Evolutionary conservation across 106 monocot genomes (phyloP), one percentile per base, ranked within the genome.

Genomic region (Agapanthus africanus): DNA sequence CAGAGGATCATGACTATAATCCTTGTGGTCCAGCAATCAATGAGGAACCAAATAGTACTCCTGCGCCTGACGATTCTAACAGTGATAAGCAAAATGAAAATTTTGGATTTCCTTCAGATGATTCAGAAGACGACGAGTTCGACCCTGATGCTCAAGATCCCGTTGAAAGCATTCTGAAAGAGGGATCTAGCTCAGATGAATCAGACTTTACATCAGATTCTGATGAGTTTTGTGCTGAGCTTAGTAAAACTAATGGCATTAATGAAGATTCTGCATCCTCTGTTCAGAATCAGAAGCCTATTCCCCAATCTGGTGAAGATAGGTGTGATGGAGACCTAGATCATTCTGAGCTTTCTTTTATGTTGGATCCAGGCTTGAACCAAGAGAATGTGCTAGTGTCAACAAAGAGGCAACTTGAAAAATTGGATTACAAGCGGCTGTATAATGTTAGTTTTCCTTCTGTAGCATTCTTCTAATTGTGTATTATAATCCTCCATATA

Each of bases 181-280:
- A 79, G 56, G 65, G 63, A 11, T 79, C 82, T 59, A 70, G 74
- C 44, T 90, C 84, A 49, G 80, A 84, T 68, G 86, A 82, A 50
- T 90, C 93, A 59, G 93, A 99, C 63, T 99, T 93, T 71, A 81
- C 99, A 66, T 99, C 93, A 35, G 90, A 93, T 50, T 86, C 97
- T 59, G 90, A 93, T 74, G 93, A 84, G 35, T 84, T 88, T 42
- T 78, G 74, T 80, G 70, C 9, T 57, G 81, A 76, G 39, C 69
- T 83, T 54, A 69, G 39, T 33, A 80, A 84, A 66, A 61, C n/a
- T 23, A 72, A 54, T 6, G 73, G 33, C 70, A 40, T 35, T 70
- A 60, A 74, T 59, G 57, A 82, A 71, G 63, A 44, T 70, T 71
- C 78, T 67, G 54, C 68, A 67, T 59, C 47, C 35, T 67, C 65